Base-by-base conservation (phyloP, 1,139 yeast genomes). In the Kurtzmaniella quercitrusa region DNA sequence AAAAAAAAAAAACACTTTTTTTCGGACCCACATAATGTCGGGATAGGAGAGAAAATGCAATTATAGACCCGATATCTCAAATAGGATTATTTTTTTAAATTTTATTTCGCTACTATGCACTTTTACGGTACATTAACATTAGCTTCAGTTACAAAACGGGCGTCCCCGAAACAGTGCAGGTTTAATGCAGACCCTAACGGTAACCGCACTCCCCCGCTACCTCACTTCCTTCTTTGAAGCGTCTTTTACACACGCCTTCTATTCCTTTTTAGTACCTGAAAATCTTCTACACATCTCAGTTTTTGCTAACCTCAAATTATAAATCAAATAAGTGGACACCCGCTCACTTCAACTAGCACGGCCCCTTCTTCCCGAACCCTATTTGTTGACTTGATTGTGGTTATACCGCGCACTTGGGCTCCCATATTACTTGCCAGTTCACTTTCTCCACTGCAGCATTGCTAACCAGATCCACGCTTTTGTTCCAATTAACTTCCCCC, bases 221-320 rank as follows among this genome's bases (percentile, higher is more conserved):
- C 30, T 26, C 30, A 26, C 30, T 6, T 26, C 30, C 30, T 26
- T 26, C 30, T 26, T 26, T 26, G 30, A 26, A 26, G n/a, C n/a
- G 6, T 14, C 30, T 14, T 26, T 26, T 26, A 26, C 30, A 26
- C 30, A 26, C 30, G 30, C 30, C 30, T 26, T 26, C 30, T 26
- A 26, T 26, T 26, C 30, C 30, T 26, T 26, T 26, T 26, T 26
- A 26, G 30, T 26, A 26, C n/a, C 30, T 26, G 30, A 26, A 26
- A 26, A 26, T 26, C 30, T 26, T 26, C 30, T 26, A 26, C 30
- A 26, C 30, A 26, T 26, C 12, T 26, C 12, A 26, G 30, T 6
- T 26, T 26, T 26, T 26, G n/a, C n/a, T 14, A 26, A 26, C 14
- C 8, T 21, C 9, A 21, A 21, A 21, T 21, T 6, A 7, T 21